Percentiles rank a stretch among this genome's conserved stretches.
Evolutionary conservation across 192 early-diverging fungal species (phyloP).

Genomic region (Entomortierella chlamydospora): DNA sequence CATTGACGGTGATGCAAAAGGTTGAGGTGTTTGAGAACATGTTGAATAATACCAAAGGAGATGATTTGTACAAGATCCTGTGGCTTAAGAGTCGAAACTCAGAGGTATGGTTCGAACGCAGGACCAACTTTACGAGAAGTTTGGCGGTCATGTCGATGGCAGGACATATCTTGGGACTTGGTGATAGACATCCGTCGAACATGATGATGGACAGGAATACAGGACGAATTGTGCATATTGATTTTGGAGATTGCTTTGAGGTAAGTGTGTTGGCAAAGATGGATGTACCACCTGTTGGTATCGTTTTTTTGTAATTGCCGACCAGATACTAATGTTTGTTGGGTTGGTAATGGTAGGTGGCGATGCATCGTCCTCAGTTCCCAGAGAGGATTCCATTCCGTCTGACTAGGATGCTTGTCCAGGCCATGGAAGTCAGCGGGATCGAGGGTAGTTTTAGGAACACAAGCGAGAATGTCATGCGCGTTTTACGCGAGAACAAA

Average conservation of each 20-base stretch:
- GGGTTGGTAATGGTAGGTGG: constrained; percentile 65
- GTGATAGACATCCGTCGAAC: constrained; percentile 97
- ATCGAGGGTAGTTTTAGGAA: constrained; percentile 97
- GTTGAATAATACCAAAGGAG: constrained; percentile 81
- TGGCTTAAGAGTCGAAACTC: constrained; percentile 97
- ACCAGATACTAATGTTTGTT: not conserved
- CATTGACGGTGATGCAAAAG: constrained; percentile 85
- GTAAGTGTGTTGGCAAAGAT: constrained; percentile 5
- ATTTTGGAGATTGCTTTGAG: constrained; percentile 98
- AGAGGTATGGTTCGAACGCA: constrained; percentile 94
- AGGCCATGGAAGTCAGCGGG: constrained; percentile 97
- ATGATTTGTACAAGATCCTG: constrained; percentile 88
- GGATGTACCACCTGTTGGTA: too few species aligned
- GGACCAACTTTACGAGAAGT: constrained; percentile 95
- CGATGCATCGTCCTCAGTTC: constrained; percentile 94
- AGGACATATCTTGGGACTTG: constrained; percentile 95
- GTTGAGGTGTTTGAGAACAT: constrained; percentile 94
- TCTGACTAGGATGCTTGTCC: constrained; percentile 97
- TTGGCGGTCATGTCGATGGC: constrained; percentile 99
- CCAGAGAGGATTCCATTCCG: constrained; percentile 99
- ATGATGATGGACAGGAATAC: constrained; percentile 91
- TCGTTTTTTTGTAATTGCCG: not conserved
- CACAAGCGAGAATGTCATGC: constrained; percentile 97
- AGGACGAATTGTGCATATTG: constrained; percentile 96
- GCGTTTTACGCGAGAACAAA: constrained; percentile 92